Evolutionary conservation across 345 rosid species (phyloP).

Genomic region (Aquilaria malaccensis): DNA sequence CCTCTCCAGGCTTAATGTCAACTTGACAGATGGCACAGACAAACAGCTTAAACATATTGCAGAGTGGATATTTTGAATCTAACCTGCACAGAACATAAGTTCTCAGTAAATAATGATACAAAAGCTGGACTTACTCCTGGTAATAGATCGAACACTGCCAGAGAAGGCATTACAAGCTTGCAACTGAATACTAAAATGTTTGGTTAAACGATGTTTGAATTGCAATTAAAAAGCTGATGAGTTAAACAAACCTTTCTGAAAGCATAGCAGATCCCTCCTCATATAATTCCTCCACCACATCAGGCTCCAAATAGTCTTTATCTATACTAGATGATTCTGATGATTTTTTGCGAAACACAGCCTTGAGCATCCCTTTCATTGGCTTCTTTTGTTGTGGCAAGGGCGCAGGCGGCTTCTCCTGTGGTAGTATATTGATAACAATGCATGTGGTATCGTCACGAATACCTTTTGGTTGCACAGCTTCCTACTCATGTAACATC

Average conservation of each 20-base stretch:
- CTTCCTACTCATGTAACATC: conserved; percentile 48
- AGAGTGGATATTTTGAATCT: conserved; percentile 71
- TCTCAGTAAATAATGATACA: conserved; percentile 2
- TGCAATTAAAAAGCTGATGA: background rate
- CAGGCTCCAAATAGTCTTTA: conserved; percentile 59
- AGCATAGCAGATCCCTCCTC: conserved; percentile 95
- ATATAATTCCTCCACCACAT: conserved; percentile 70
- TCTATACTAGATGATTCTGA: conserved; percentile 54
- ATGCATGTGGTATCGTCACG: conserved; percentile 94
- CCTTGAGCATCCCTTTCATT: conserved; percentile 70
- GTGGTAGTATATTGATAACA: conserved; percentile 68
- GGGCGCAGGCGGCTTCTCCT: conserved; percentile 62
- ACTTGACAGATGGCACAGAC: conserved; percentile 90
- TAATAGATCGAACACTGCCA: too few species aligned
- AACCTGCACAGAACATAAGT: conserved; percentile 41
- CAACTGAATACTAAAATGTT: background rate
- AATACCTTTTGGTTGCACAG: conserved; percentile 68
- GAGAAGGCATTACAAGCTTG: conserved; percentile 10
- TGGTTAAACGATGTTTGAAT: background rate
- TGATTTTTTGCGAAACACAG: conserved; percentile 71
- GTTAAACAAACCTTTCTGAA: conserved; percentile 63
- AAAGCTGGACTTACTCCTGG: background rate
- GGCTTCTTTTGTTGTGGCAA: conserved; percentile 54
- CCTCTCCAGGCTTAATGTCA: conserved; percentile 89
- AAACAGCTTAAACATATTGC: conserved; percentile 91